Evolutionary conservation across 2,329 filamentous ascomycete genomes (phyloP), one percentile per base, ranked within the genome.

Genomic region (Coniochaeta prunicola): DNA sequence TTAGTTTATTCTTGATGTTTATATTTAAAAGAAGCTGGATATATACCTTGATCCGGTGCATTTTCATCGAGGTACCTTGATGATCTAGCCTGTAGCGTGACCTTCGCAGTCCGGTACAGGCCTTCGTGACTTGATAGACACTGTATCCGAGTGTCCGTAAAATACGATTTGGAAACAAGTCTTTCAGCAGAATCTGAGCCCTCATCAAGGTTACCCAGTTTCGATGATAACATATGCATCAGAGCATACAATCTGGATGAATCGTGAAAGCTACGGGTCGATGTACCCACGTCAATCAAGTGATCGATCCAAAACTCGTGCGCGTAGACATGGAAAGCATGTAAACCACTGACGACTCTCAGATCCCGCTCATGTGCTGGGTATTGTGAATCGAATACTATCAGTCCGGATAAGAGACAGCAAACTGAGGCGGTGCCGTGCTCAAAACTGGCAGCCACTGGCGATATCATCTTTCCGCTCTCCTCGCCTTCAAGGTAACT

Each of bases 281-380:
- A 40, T 10, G 59, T 28, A 2, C 30, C 58, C 19, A 53, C 2
- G 9, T 53, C 38, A 9, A 71, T 58, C 2, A 73, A 24, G 60
- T 67, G 66, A 3, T 73, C 69, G 1, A 61, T 55, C 70, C 70
- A 73, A 56, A 65, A 64, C 24, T 71, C 65, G 0, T 62, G 65
- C 2, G 70, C 65, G 57, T 71, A 72, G 2, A 69, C 38, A 34
- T 70, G 68, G 1, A 73, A 64, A 0, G 65, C 68, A 57, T 71
- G 66, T 0, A 72, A 3, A 1, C 70, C 70, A 30, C 63, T 66
- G 0, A 70, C 40, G 0, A 71, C 59, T 7, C 64, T 57, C 1
- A 64, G 45, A 26, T 50, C 58, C 8, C 61, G 42, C 1, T 53
- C 40, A 8, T 59, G 19, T 15, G 58, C 24, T 1, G 53, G 21